Evolutionary conservation across 2,329 filamentous ascomycete species (phyloP), one percentile per base, ranked within the genome.

Genomic region (Penicillium digitatum): DNA sequence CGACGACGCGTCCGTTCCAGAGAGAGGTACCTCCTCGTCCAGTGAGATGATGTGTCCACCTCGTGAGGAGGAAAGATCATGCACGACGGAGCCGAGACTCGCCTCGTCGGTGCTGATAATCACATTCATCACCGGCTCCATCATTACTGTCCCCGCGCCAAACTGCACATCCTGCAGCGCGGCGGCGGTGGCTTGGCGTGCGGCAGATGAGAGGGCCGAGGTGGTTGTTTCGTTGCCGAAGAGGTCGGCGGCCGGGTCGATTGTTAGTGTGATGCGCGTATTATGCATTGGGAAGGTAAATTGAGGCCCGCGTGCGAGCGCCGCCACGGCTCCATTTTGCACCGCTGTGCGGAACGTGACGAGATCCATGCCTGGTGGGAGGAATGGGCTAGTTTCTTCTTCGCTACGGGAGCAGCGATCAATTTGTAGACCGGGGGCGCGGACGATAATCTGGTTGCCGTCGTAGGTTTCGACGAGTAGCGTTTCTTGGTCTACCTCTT

Each of bases 101-200:
- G 82, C 81, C 73, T 96, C 93, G 48, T 94, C 89, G 47, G 94
- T 90, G 62, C 84, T 86, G 67, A 99, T 95, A 49, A 87, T 85
- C 5, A 89, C 90, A 57, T 87, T 86, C 90, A 97, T 96, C 52
- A 99, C 89, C 1, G 94, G 94, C 69, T 99, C 94, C 76, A 97
- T 87, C 37, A 99, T 78, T 1, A 82, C 81, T 1, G 90, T 82
- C 3, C 69, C 67, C 2, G 59, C 48, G 5, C 59, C 56, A 16
- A 60, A 32, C 26, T 63, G 42, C 32, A 75, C 84, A 18, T 84
- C 79, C 48, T 82, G 82, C 1, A 97, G 80, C 0, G 87, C 87
- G 9, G 81, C 78, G 56, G 87, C 83, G 0, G 92, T 87, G 2
- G 89, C 88, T 67, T 73, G 83, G 69, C 74, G 85, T 63, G 80